phyloP scores from a whole-genome alignment of 2,329 filamentous ascomycete genomes.

The Stachybotrys elegans region DNA sequence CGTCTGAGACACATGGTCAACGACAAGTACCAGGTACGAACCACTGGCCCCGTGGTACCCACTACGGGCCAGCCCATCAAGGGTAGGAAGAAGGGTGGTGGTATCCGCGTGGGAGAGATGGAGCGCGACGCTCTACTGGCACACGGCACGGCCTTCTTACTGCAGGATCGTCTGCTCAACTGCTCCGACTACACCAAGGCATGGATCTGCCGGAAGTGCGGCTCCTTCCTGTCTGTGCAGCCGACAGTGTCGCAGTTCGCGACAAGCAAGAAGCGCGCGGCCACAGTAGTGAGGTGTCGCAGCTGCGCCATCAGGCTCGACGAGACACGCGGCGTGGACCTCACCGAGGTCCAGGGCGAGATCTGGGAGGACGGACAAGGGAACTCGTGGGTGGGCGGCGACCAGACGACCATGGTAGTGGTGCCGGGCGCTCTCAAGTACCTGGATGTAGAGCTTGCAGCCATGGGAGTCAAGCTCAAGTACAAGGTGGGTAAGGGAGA shows the following conservation, averaged over 20 bases:
- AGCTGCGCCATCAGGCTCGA: conserved; percentile 64
- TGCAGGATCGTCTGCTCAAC: conserved; percentile 94
- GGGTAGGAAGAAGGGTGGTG: conserved; percentile 90
- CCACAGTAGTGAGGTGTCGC: conserved; percentile 71
- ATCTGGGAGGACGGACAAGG: conserved; percentile 93
- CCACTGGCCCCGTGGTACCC: conserved; percentile 84
- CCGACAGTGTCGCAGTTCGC: conserved; percentile 64
- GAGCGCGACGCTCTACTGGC: conserved; percentile 92
- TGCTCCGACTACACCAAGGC: conserved; percentile 89
- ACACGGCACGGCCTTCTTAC: conserved; percentile 88
- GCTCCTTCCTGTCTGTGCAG: conserved; percentile 85
- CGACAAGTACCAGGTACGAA: conserved; percentile 98
- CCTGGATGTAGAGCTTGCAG: conserved; percentile 89
- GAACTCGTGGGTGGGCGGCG: conserved; percentile 77
- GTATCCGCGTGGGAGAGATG: conserved; percentile 99
- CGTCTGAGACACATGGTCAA: conserved; percentile 98
- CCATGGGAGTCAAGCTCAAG: conserved; percentile 94
- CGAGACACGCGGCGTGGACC: conserved; percentile 50
- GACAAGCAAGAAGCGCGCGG: conserved; percentile 58
- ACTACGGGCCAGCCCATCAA: conserved; percentile 96
- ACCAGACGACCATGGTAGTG: conserved; percentile 85
- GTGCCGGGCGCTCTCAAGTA: conserved; percentile 91
- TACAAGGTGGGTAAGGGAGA: conserved; percentile 67
- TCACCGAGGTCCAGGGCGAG: conserved; percentile 58
- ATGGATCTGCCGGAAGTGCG: conserved; percentile 85